Conservation (phyloP, 352 stramenopile genomes). For the Pythium pyrilobum region DNA sequence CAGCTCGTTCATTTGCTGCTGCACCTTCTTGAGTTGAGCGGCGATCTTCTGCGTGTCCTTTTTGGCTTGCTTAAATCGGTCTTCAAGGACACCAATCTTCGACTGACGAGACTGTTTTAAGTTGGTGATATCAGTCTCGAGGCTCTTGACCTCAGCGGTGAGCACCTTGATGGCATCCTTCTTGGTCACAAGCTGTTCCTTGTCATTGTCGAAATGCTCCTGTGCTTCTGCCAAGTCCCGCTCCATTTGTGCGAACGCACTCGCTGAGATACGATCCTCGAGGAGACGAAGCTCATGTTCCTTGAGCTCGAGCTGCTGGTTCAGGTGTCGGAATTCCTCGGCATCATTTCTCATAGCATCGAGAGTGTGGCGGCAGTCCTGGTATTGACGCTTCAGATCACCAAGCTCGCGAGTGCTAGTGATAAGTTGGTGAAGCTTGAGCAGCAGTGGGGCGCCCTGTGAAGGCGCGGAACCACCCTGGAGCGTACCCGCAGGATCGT, state of each 20-base stretch:
- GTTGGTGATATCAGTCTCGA: constrained; percentile 79
- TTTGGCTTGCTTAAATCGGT: constrained; percentile 67
- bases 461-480: constrained; percentile 85
- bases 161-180: constrained; percentile 74
- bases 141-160: constrained; percentile 56
- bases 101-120: constrained; percentile 77
- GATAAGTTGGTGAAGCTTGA: constrained; percentile 80
- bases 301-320: constrained; percentile 79
- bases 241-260: constrained; percentile 74
- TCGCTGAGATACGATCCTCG: constrained; percentile 75
- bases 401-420: constrained; percentile 59
- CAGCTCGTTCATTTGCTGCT: constrained; percentile 72
- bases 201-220: constrained; percentile 69
- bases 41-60: constrained; percentile 66
- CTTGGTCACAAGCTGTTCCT: constrained; percentile 50
- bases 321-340: constrained; percentile 63
- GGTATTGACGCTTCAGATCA: constrained; percentile 62
- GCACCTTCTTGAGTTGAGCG: constrained; percentile 44
- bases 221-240: constrained; percentile 58
- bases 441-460: constrained; percentile 63
- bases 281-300: constrained; percentile 75
- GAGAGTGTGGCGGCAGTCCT: constrained; percentile 49
- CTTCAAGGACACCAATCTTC: constrained; percentile 76
- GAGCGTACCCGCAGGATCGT: constrained; percentile 97
- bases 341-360: constrained; percentile 76